Percentiles rank a stretch among this genome's conserved stretches.
These are phyloP conservation scores for Condylostoma magnum DNA, from an alignment of 169 alveolate genomes.

Conservation along the genomic window DNA sequence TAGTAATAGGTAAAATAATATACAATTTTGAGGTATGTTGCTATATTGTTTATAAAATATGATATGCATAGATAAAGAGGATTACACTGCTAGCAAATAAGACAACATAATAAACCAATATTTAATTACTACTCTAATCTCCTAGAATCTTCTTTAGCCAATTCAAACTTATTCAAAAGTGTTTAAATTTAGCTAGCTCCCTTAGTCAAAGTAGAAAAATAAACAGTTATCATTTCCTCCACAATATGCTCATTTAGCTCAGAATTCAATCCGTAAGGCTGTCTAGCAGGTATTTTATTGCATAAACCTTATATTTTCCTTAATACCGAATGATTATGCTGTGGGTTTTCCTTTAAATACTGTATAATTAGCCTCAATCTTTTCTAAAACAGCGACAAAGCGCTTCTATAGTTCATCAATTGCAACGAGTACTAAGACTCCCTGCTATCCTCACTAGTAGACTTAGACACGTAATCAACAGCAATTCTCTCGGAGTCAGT, in stretches of 20 bases:
- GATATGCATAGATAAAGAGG: no score
- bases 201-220: conserved; percentile 6
- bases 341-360: not conserved
- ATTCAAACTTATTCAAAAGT: conserved; percentile 12
- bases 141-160: no score
- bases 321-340: not conserved
- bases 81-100: no score
- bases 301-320: conserved; percentile 20
- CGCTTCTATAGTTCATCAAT: not conserved
- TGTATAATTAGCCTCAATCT: not conserved
- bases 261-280: not conserved
- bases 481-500: conserved; percentile 32
- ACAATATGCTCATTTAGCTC: not conserved
- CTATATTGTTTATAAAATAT: no score
- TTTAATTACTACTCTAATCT: no score
- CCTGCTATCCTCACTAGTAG: not conserved
- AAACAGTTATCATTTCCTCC: not conserved
- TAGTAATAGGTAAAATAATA: no score
- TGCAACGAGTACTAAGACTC: conserved; percentile 10
- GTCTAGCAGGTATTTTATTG: conserved; percentile 15
- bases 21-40: no score
- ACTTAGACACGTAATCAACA: conserved; percentile 25
- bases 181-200: not conserved
- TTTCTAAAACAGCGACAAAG: conserved; percentile 9
- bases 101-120: no score